phyloP scores from a whole-genome alignment of 2,329 filamentous ascomycete species.

The Scedosporium aurantiacum region DNA sequence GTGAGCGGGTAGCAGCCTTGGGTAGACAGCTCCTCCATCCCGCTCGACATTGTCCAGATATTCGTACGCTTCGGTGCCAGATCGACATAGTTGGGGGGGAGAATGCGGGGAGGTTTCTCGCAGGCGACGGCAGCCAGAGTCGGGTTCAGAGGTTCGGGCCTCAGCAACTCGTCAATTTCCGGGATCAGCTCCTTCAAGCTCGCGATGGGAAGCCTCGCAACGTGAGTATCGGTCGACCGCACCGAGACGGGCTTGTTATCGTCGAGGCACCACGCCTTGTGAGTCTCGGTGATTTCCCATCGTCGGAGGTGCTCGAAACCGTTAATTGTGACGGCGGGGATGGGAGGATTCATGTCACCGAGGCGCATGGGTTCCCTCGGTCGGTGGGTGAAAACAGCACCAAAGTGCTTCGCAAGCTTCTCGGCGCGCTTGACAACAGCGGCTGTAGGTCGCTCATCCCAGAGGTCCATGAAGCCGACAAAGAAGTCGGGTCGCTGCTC shows the following conservation, averaged over 20 bases:
- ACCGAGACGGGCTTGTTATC: constrained; percentile 1
- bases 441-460: constrained; percentile 20
- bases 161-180: constrained; percentile 13
- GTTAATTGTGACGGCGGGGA: constrained; percentile 6
- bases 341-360: constrained; percentile 3
- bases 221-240: background rate
- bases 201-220: constrained; percentile 13
- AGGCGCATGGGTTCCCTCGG: constrained; percentile 10
- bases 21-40: constrained; percentile 16
- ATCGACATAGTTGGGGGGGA: constrained; percentile 15
- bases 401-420: constrained; percentile 25
- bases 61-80: constrained; percentile 15
- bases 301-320: constrained; percentile 25
- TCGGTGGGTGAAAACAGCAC: constrained; percentile 21
- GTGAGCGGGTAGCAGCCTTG: constrained; percentile 21
- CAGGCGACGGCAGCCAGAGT: constrained; percentile 9
- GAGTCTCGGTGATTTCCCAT: constrained; percentile 16
- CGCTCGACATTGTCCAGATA: constrained; percentile 21
- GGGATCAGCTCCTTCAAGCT: constrained; percentile 16
- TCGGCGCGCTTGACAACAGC: constrained; percentile 22
- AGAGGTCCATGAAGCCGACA: constrained; percentile 24
- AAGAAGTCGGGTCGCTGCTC: constrained; percentile 22
- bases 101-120: constrained; percentile 9
- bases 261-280: constrained; percentile 5
- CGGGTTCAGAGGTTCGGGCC: background rate